Percentiles rank a stretch among this genome's conserved stretches.
phyloP scores from a whole-genome alignment of 805 yeast species.

The Schwanniomyces polymorphus region DNA sequence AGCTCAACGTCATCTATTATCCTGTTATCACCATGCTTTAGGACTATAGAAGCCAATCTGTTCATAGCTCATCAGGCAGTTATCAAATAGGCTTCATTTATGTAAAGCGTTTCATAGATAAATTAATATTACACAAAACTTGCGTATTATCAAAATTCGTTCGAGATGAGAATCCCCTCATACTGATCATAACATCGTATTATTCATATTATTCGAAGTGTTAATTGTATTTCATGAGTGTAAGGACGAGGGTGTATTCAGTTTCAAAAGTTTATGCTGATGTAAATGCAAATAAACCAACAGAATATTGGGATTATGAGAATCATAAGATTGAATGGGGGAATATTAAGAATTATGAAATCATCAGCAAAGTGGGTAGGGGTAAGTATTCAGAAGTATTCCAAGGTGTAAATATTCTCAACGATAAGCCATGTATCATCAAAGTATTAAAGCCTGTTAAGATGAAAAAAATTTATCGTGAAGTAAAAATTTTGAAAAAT shows the following conservation, averaged over 20 bases:
- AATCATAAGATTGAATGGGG: conserved; percentile 49
- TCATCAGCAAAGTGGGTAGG: conserved; percentile 80
- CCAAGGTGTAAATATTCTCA: conserved; percentile 71
- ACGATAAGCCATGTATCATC: conserved; percentile 68
- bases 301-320: conserved; percentile 86
- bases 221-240: conserved; percentile 19
- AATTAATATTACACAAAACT: conserved; percentile 6
- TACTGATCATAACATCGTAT: neutral
- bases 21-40: conserved; percentile 4
- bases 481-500: conserved; percentile 83
- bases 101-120: neutral
- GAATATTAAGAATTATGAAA: conserved; percentile 59
- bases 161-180: conserved; percentile 1
- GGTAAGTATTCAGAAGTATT: conserved; percentile 97
- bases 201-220: neutral
- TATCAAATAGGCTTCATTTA: neutral
- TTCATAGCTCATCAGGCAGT: conserved; percentile 2
- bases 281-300: conserved; percentile 65
- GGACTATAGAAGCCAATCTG: conserved; percentile 4
- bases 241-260: conserved; percentile 24
- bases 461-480: conserved; percentile 86
- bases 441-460: conserved; percentile 92
- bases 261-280: conserved; percentile 66
- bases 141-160: neutral
- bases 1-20: conserved; percentile 20